phyloP scores from a whole-genome alignment of 2,329 filamentous ascomycete species.

The Arachnopeziza araneosa region DNA sequence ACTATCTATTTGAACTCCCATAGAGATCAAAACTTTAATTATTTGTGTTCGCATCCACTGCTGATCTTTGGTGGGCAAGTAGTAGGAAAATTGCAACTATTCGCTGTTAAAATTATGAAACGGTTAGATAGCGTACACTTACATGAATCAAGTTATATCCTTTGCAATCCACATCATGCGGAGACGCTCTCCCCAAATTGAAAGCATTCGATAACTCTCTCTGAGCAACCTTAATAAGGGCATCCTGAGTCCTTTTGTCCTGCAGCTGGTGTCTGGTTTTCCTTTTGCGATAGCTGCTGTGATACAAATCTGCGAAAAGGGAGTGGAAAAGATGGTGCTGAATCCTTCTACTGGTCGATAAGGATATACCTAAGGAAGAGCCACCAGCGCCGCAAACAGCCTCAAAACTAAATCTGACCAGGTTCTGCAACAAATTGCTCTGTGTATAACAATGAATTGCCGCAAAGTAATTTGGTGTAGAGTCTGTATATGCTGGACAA shows the following conservation, averaged over 20 bases:
- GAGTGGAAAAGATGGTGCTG: not conserved
- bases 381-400: not conserved
- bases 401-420: not conserved
- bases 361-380: not conserved
- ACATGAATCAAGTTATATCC: not conserved
- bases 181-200: not conserved
- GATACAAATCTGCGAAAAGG: not conserved
- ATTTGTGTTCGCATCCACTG: too few relatives aligned
- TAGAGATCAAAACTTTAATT: too few relatives aligned
- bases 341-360: not conserved
- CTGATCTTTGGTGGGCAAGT: too few relatives aligned
- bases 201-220: not conserved
- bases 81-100: not conserved
- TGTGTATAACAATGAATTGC: not conserved
- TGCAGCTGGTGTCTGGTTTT: not conserved
- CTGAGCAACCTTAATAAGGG: not conserved
- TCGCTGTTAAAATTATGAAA: not conserved
- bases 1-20: too few relatives aligned
- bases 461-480: not conserved
- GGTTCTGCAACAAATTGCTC: not conserved
- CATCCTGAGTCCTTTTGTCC: not conserved
- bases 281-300: not conserved
- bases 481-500: not conserved
- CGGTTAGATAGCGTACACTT: not conserved
- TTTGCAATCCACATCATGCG: not conserved